Base-by-base conservation (phyloP, 2,329 filamentous ascomycete species). In the Aspergillus sojae region DNA sequence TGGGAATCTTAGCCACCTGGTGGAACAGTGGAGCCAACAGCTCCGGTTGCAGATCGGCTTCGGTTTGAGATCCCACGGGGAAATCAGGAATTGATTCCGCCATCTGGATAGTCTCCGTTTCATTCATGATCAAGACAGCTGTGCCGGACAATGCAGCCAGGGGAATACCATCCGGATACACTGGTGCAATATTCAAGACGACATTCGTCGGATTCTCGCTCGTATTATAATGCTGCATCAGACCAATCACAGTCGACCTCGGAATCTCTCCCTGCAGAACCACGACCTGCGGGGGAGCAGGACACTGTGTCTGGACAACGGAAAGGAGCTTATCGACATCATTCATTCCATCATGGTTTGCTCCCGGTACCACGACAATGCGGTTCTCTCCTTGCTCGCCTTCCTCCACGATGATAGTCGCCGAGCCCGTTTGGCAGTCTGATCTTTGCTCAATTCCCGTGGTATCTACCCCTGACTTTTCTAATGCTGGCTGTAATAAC, bases 121-220 rank as follows among this genome's bases (percentile, higher is more conserved):
- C 93, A 74, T 97, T 97, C 71, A 97, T 87, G 58, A 97, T 86
- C 50, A 97, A 82, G 71, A 96, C 92, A 41, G 88, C 88, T 32
- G 97, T 84, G 0, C 86, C 86, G 7, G 75, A 70, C 74, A 91
- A 94, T 7, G 87, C 88, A 30, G 86, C 83, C 0, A 82, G 81
- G 0, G 92, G 93, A 3, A 97, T 78, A 9, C 80, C 77, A 52
- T 88, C 84, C 5, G 93, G 93, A 4, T 91, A 91, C 10, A 94
- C 93, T 14, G 94, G 93, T 2, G 94, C 94, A 14, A 94, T 93
- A 76, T 97, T 97, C 67, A 97, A 85, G 53, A 97, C 85, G 1
- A 94, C 89, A 39, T 85, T 82, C 1, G 91, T 32, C 12, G 23
- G 34, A 30, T 32, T 26, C 3, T 23, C 14, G 9, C 11, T 21